Conservation (phyloP, 2,329 filamentous ascomycete species). For the Sarocladium strictum region DNA sequence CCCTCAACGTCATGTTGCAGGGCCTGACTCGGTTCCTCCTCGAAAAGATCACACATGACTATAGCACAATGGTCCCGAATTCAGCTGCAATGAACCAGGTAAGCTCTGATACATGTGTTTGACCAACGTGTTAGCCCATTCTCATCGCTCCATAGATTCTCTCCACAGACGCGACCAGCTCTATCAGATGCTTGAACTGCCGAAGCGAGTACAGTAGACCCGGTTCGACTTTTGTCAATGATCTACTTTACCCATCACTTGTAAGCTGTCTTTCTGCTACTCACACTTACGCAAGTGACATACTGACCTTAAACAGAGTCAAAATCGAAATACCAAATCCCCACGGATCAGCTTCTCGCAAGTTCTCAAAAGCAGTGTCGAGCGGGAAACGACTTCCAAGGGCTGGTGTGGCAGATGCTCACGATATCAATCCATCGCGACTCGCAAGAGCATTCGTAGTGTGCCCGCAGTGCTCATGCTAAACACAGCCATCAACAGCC, state of each 20-base stretch:
- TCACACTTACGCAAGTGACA: slow-evolving; percentile 3
- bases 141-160: slow-evolving; percentile 49
- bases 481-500: slow-evolving; percentile 69
- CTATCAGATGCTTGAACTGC: slow-evolving; percentile 81
- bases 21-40: slow-evolving; percentile 79
- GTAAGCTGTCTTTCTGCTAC: slow-evolving; percentile 18
- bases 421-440: slow-evolving; percentile 81
- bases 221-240: slow-evolving; percentile 75
- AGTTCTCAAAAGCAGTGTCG: slow-evolving; percentile 86
- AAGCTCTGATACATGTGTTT: too few relatives aligned
- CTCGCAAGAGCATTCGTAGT: slow-evolving; percentile 74
- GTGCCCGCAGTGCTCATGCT: slow-evolving; percentile 84
- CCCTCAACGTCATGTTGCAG: slow-evolving; percentile 78
- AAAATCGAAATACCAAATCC: slow-evolving; percentile 41
- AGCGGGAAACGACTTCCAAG: slow-evolving; percentile 79
- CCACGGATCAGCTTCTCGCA: slow-evolving; percentile 72
- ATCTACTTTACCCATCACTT: slow-evolving; percentile 68
- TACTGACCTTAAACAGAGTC: slow-evolving; percentile 34
- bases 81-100: slow-evolving; percentile 66
- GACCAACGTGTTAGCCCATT: too few relatives aligned
- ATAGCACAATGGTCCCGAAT: slow-evolving; percentile 57
- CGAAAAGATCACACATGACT: slow-evolving; percentile 73
- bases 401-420: slow-evolving; percentile 93
- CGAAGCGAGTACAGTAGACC: slow-evolving; percentile 77
- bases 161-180: slow-evolving; percentile 63